Evolutionary conservation across 164 flowering plant genomes (phyloP).

Genomic region (Liquidambar formosana): DNA sequence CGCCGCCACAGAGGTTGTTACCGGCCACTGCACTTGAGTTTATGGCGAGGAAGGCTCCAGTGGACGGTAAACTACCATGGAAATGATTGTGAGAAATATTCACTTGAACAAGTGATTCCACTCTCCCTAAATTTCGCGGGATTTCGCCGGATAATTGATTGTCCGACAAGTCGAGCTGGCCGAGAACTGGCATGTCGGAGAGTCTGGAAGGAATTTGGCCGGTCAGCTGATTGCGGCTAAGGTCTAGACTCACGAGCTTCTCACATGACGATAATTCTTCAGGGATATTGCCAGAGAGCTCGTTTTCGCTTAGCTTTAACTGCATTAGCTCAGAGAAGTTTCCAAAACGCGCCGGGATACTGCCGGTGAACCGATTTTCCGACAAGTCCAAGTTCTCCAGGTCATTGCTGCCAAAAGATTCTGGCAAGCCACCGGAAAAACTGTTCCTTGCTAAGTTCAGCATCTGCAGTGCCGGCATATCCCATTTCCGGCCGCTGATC

Average conservation of each 20-base stretch:
- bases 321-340: constrained; percentile 49
- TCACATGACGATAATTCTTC: constrained; percentile 49
- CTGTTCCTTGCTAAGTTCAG: constrained; percentile 56
- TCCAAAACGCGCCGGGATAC: constrained; percentile 49
- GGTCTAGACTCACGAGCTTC: constrained; percentile 66
- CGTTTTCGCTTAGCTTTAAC: constrained; percentile 50
- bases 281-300: constrained; percentile 67
- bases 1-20: constrained; percentile 66
- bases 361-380: constrained; percentile 57
- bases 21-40: constrained; percentile 65
- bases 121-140: constrained; percentile 52
- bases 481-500: constrained; percentile 50
- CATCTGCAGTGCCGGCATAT: constrained; percentile 72
- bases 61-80: constrained; percentile 59
- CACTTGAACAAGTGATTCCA: constrained; percentile 61
- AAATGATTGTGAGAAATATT: constrained; percentile 74
- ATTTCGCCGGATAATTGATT: constrained; percentile 63
- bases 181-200: constrained; percentile 61
- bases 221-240: constrained; percentile 56
- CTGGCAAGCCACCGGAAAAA: constrained; percentile 63
- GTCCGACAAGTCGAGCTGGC: constrained; percentile 66
- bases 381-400: constrained; percentile 72
- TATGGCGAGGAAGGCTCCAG: constrained; percentile 71
- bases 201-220: constrained; percentile 61
- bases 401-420: constrained; percentile 43